Conservation (phyloP, 2,329 filamentous ascomycete species). For the Ceratocystis huliohia region DNA sequence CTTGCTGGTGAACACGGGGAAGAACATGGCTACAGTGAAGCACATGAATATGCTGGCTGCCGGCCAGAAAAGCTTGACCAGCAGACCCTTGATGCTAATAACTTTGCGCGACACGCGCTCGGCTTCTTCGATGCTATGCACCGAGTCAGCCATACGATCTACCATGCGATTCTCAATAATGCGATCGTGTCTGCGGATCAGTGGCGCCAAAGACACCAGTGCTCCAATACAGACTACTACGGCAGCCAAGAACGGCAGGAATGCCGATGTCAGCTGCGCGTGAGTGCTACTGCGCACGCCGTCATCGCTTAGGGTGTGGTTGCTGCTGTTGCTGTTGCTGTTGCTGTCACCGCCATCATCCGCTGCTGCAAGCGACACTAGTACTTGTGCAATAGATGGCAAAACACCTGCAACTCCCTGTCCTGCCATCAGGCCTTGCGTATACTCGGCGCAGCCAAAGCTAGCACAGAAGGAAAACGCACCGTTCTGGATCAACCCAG, state of each 20-base stretch:
- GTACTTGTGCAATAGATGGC: constrained; percentile 74
- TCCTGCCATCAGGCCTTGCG: constrained; percentile 89
- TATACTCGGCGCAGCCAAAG: constrained; percentile 78
- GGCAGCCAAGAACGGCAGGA: constrained; percentile 83
- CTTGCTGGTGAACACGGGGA: constrained; percentile 76
- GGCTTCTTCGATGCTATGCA: constrained; percentile 40
- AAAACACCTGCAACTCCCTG: constrained; percentile 87
- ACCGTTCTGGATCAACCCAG: constrained; percentile 83
- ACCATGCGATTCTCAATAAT: constrained; percentile 39
- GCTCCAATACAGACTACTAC: constrained; percentile 60
- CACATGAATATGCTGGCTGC: constrained; percentile 65
- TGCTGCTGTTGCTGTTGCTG: constrained; percentile 27
- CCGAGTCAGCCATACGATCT: constrained; percentile 38
- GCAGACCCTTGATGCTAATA: constrained; percentile 48
- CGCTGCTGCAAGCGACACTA: constrained; percentile 52
- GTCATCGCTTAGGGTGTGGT: constrained; percentile 11
- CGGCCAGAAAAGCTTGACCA: constrained; percentile 67
- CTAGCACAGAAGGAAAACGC: constrained; percentile 82
- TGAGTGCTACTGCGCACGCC: background rate
- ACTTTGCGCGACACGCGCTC: constrained; percentile 39
- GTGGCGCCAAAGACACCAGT: constrained; percentile 59
- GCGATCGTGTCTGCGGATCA: constrained; percentile 49
- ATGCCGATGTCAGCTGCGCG: constrained; percentile 53
- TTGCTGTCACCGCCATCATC: constrained; percentile 20
- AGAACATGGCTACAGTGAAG: constrained; percentile 83